Conservation (phyloP, 2,329 filamentous ascomycete genomes). For the Aspergillus floridensis region DNA sequence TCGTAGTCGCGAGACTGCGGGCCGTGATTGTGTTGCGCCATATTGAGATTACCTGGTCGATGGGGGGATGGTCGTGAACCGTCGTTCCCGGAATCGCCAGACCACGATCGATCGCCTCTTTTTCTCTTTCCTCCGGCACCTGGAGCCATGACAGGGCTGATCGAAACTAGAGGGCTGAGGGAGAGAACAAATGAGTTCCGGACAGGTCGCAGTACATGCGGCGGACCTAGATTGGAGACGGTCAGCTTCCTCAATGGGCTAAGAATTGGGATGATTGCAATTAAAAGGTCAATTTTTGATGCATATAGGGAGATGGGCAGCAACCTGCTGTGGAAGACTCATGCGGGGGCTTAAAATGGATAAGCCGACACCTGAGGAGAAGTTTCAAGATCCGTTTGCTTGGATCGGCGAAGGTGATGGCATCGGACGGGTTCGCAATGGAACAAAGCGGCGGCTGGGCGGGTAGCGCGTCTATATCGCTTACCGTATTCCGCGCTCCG, state of each 20-base stretch:
- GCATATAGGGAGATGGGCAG: not conserved
- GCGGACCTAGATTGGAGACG: constrained; percentile 17
- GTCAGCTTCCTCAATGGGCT: constrained; percentile 11
- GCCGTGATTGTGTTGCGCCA: constrained; percentile 52
- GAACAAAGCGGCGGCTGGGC: constrained; percentile 4
- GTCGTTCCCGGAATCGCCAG: constrained; percentile 43
- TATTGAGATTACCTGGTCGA: constrained; percentile 47
- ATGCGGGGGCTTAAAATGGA: constrained; percentile 10
- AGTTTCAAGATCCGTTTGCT: constrained; percentile 7
- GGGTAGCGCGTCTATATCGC: not conserved
- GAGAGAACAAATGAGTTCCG: constrained; percentile 24
- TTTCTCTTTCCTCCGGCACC: constrained; percentile 55
- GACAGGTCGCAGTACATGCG: constrained; percentile 34
- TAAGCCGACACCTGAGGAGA: constrained; percentile 7
- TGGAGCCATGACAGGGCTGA: constrained; percentile 49
- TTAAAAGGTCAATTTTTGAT: not conserved
- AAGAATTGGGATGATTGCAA: constrained; percentile 1
- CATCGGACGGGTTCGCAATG: constrained; percentile 4
- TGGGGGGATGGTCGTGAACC: constrained; percentile 46
- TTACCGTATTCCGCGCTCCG: not conserved
- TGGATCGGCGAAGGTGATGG: constrained; percentile 6
- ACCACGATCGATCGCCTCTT: constrained; percentile 46
- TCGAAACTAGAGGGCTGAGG: constrained; percentile 27
- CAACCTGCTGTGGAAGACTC: constrained; percentile 16
- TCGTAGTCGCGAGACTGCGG: constrained; percentile 40